These are phyloP conservation scores for Tilletiopsis washingtonensis DNA, from an alignment of 1,284 basidiomycete species.

Conservation along the genomic window DNA sequence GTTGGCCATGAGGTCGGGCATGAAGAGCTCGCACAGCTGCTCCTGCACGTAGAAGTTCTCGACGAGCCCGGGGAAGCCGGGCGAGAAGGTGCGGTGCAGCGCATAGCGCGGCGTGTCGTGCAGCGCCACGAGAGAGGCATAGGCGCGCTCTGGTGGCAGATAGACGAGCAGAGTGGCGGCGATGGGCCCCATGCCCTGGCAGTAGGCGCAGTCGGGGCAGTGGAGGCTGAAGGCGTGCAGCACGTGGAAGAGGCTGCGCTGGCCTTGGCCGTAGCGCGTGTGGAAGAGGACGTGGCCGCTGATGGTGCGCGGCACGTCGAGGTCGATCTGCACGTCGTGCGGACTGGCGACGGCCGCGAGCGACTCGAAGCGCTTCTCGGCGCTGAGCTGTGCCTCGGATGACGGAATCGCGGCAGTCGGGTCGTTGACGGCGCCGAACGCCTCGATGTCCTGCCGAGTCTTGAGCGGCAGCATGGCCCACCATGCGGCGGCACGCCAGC, in stretches of 20 bases:
- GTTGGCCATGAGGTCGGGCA: conserved; percentile 67
- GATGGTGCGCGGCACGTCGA: conserved; percentile 95
- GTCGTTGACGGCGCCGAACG: no score
- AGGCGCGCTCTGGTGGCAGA: conserved; percentile 61
- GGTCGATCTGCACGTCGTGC: conserved; percentile 94
- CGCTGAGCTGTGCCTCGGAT: no score
- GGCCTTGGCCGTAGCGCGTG: conserved; percentile 82
- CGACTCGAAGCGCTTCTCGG: no score
- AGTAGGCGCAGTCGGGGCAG: conserved; percentile 86
- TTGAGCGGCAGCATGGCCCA: conserved; percentile 65
- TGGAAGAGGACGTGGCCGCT: conserved; percentile 88
- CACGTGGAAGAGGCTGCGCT: conserved; percentile 66
- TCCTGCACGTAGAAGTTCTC: conserved; percentile 93
- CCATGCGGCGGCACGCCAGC: conserved; percentile 91
- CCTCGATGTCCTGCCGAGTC: no score
- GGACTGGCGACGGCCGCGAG: no score
- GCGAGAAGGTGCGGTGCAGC: conserved; percentile 81
- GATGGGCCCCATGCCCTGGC: conserved; percentile 98
- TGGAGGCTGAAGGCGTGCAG: conserved; percentile 81
- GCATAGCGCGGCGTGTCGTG: conserved; percentile 58
- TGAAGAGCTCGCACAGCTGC: conserved; percentile 67
- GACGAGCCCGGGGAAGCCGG: conserved; percentile 89
- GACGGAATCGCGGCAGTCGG: no score
- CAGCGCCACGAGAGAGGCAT: conserved; percentile 70
- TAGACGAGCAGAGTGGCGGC: conserved; percentile 91